Evolutionary conservation across 768 basidiomycete species (phyloP), one percentile per base, ranked within the genome.

Genomic region (Psilocybe cyanescens): DNA sequence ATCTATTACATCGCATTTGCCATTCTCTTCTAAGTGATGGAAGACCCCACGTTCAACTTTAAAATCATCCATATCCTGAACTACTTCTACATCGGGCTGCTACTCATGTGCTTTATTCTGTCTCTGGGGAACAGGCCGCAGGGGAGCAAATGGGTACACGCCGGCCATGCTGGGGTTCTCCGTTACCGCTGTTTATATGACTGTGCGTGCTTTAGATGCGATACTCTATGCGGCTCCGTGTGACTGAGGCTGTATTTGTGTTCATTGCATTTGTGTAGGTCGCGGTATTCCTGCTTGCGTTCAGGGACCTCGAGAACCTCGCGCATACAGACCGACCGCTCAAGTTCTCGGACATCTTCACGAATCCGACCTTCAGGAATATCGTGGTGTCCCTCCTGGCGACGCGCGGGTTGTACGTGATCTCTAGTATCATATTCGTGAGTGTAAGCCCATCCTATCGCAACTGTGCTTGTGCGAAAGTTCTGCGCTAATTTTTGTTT

Each of bases 141-240:
- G 66, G 96, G 96, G 33, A 85, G 88, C 3, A 95, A 93, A 72
- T 87, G 88, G 85, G 87, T 99, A 97, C 73, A 94, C 93, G 3
- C 68, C 84, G 7, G 90, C 94, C 30, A 88, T 98, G 68, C 71
- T 97, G 31, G 92, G 94, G 1, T 99, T 97, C 76, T 94, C 84
- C 2, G 3, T 97, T 24, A 87, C 99, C 65, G 98, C 97, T 33
- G 73, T 95, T n/a, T 98, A 99, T 71, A 99, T 99, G 97, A 94
- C 95, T 55, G 90, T 94, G 53, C 24, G 85, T 67, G 19, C 19
- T 19, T 19, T 19, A 19, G 19, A 19, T 19, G 19, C 19, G 1
- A 19, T 19, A 19, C 19, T 19, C 19, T 19, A 19, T 19, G 19
- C 1, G 1, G 19, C 1, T 19, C 19, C 19, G 19, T 19, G 1